Evolutionary conservation across 371 early-diverging fungal species (phyloP).

Genomic region (Rhizopus delemar): DNA sequence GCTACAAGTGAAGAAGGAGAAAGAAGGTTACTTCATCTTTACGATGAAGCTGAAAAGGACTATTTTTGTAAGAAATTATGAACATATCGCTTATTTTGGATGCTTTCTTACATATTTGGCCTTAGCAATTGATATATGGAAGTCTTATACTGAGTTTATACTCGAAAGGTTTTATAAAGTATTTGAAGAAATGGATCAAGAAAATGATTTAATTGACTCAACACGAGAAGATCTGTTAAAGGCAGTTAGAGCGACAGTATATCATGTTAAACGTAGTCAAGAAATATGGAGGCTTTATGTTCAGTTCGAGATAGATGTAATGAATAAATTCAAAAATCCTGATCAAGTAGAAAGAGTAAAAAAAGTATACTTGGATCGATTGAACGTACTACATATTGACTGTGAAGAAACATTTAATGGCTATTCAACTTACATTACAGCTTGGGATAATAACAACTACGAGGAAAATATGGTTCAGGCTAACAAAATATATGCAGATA

Average conservation of each 20-base stretch:
- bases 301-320: slow-evolving; percentile 52
- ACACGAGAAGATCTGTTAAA: slow-evolving; percentile 43
- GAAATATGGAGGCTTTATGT: slow-evolving; percentile 56
- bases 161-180: slow-evolving; percentile 29
- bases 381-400: slow-evolving; percentile 52
- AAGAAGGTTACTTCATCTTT: slow-evolving; percentile 43
- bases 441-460: slow-evolving; percentile 55
- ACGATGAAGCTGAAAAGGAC: slow-evolving; percentile 51
- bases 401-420: slow-evolving; percentile 63
- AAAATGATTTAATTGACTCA: slow-evolving; percentile 24
- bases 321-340: slow-evolving; percentile 13
- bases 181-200: slow-evolving; percentile 22
- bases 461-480: slow-evolving; percentile 61
- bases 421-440: slow-evolving; percentile 69
- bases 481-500: slow-evolving; percentile 49
- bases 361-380: slow-evolving; percentile 37
- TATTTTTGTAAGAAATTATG: slow-evolving; percentile 56
- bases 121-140: slow-evolving; percentile 63
- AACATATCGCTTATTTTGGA: not conserved
- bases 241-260: slow-evolving; percentile 45
- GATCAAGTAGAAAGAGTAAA: slow-evolving; percentile 15
- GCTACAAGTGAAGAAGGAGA: slow-evolving; percentile 41
- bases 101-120: not conserved
- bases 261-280: slow-evolving; percentile 61
- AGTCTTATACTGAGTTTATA: slow-evolving; percentile 51